These are phyloP conservation scores for Microbotryum violaceum DNA, from an alignment of 1,284 basidiomycete species.

Conservation along the genomic window DNA sequence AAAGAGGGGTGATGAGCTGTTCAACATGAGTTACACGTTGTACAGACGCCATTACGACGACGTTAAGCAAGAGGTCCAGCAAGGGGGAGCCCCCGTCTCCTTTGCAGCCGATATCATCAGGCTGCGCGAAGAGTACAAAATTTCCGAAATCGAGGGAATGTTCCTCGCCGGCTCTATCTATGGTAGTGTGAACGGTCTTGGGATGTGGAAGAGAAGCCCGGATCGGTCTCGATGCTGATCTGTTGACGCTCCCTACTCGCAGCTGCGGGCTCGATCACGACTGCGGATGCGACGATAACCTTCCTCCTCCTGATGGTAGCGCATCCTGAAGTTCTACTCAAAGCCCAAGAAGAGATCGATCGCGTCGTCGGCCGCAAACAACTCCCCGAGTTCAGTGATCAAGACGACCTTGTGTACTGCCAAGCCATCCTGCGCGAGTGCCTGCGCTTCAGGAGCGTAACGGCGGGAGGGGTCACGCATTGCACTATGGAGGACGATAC, in stretches of 20 bases:
- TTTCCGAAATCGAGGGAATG: slow-evolving; percentile 34
- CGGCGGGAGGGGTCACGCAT: slow-evolving; percentile 37
- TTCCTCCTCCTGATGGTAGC: slow-evolving; percentile 26
- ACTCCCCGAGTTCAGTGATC: slow-evolving; percentile 37
- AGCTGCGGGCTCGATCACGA: slow-evolving; percentile 28
- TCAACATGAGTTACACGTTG: slow-evolving; percentile 29
- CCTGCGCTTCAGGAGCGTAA: slow-evolving; percentile 39
- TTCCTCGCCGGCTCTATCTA: slow-evolving; percentile 37
- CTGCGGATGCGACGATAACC: slow-evolving; percentile 31
- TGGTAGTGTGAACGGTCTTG: slow-evolving; percentile 7
- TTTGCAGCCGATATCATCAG: slow-evolving; percentile 36
- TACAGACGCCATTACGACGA: slow-evolving; percentile 32
- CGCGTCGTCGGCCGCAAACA: slow-evolving; percentile 32
- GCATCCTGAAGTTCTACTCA: slow-evolving; percentile 17
- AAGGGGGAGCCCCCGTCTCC: slow-evolving; percentile 31
- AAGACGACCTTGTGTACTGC: slow-evolving; percentile 36
- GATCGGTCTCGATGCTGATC: background rate
- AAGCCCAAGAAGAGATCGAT: slow-evolving; percentile 38
- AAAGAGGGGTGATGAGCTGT: slow-evolving; percentile 10
- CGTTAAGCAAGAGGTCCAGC: slow-evolving; percentile 6
- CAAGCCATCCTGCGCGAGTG: slow-evolving; percentile 37
- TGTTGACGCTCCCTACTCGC: too few species aligned
- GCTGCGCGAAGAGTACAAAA: slow-evolving; percentile 29
- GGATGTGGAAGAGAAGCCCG: background rate
- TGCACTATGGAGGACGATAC: slow-evolving; percentile 36